A percentile compares a stretch with the other conserved stretches of the same genome.
Conservation (phyloP, 2,329 filamentous ascomycete species). For the Sclerotinia subarctica region DNA sequence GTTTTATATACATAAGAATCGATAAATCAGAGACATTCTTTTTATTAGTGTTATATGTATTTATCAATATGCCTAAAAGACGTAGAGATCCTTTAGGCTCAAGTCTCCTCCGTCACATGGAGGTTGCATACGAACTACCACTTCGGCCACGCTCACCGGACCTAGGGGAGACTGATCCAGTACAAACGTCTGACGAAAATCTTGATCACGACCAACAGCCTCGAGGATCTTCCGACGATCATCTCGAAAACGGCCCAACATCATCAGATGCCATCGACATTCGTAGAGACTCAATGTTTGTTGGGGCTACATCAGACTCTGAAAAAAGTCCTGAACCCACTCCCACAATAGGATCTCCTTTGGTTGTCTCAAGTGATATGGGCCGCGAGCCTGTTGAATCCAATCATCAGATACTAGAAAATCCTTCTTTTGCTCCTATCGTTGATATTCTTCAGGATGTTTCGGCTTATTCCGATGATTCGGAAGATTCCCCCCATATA, state of each 20-base stretch:
- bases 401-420: neutral
- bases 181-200: neutral
- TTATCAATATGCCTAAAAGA: neutral
- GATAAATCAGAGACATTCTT: neutral
- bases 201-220: neutral
- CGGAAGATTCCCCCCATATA: neutral
- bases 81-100: fast-evolving
- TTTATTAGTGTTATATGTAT: neutral
- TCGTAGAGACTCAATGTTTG: neutral
- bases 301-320: too few relatives aligned
- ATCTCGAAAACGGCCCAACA: neutral
- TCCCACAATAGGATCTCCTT: neutral
- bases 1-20: neutral
- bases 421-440: neutral
- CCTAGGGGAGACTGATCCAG: neutral
- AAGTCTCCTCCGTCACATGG: neutral
- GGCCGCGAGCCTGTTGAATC: neutral
- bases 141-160: neutral
- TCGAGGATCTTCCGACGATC: neutral
- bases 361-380: neutral
- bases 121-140: neutral
- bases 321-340: neutral
- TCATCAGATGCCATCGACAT: neutral
- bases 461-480: neutral
- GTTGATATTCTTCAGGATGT: neutral